phyloP scores from a whole-genome alignment of 352 stramenopile genomes.

The Phytophthora chlamydospora region DNA sequence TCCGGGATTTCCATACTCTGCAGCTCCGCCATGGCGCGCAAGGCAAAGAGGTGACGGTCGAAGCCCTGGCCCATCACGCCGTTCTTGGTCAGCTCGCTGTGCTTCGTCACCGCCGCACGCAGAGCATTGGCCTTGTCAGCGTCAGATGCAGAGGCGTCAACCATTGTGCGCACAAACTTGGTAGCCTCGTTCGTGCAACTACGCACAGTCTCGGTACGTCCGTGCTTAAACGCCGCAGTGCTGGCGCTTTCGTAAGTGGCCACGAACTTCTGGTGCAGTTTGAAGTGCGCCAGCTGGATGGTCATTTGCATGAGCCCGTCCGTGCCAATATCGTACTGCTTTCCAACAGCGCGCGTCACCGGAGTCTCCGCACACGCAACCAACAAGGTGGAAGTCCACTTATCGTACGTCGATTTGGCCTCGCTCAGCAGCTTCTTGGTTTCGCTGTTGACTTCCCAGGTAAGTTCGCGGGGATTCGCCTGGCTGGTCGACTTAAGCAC shows the following conservation, averaged over 20 bases:
- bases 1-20: constrained; percentile 63
- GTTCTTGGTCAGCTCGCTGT: constrained; percentile 91
- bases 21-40: constrained; percentile 74
- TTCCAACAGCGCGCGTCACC: constrained; percentile 64
- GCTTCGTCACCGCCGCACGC: constrained; percentile 81
- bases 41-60: constrained; percentile 87
- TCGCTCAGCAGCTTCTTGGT: constrained; percentile 67
- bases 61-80: constrained; percentile 91
- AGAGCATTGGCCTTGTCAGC: constrained; percentile 70
- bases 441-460: constrained; percentile 65
- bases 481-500: constrained; percentile 49
- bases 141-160: constrained; percentile 50
- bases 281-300: constrained; percentile 90
- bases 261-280: constrained; percentile 81
- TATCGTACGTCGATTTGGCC: constrained; percentile 76
- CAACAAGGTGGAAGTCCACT: constrained; percentile 64
- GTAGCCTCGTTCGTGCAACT: constrained; percentile 89
- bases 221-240: constrained; percentile 92
- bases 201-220: constrained; percentile 89
- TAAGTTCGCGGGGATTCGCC: constrained; percentile 49
- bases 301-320: constrained; percentile 93
- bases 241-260: constrained; percentile 90
- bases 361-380: constrained; percentile 79
- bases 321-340: constrained; percentile 79
- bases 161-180: constrained; percentile 78